Conservation (phyloP, 83 land plant species). For the Diphasiastrum complanatum region DNA sequence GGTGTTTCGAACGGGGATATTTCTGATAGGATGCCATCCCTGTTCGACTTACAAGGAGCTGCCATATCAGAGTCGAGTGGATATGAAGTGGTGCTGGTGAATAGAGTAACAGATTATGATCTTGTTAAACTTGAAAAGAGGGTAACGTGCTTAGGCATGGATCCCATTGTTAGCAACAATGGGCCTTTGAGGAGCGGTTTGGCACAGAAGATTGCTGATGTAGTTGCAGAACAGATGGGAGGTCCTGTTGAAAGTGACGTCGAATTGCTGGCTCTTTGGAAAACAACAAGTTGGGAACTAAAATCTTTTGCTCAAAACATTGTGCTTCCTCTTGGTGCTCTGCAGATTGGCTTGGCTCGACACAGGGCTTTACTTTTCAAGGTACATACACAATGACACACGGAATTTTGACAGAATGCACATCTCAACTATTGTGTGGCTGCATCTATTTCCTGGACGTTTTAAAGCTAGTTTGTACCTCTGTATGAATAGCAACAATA, state of each 20-base stretch:
- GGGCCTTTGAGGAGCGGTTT: slow-evolving; percentile 11
- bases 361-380: slow-evolving; percentile 15
- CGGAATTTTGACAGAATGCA: too few relatives aligned
- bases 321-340: slow-evolving; percentile 4
- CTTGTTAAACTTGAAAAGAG: slow-evolving; percentile 3
- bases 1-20: not conserved
- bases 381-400: too few relatives aligned
- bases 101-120: slow-evolving; percentile 6
- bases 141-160: not conserved
- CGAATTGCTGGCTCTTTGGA: slow-evolving; percentile 7
- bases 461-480: too few relatives aligned
- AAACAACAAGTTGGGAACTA: slow-evolving; percentile 10
- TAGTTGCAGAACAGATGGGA: slow-evolving; percentile 11
- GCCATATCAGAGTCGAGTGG: not conserved
- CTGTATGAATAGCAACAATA: too few relatives aligned
- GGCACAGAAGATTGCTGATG: slow-evolving; percentile 8
- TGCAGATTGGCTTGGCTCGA: slow-evolving; percentile 14
- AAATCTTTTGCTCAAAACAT: not conserved
- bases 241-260: slow-evolving; percentile 4
- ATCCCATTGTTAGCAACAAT: too few relatives aligned
- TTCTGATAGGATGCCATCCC: slow-evolving; percentile 6
- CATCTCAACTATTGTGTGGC: too few relatives aligned
- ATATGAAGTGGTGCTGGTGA: slow-evolving; percentile 10
- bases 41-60: slow-evolving; percentile 1
- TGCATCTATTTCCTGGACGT: too few relatives aligned